Percentiles rank a stretch among this genome's conserved stretches.
phyloP scores from a whole-genome alignment of 2,329 filamentous ascomycete genomes.

The Aspergillus sp. region DNA sequence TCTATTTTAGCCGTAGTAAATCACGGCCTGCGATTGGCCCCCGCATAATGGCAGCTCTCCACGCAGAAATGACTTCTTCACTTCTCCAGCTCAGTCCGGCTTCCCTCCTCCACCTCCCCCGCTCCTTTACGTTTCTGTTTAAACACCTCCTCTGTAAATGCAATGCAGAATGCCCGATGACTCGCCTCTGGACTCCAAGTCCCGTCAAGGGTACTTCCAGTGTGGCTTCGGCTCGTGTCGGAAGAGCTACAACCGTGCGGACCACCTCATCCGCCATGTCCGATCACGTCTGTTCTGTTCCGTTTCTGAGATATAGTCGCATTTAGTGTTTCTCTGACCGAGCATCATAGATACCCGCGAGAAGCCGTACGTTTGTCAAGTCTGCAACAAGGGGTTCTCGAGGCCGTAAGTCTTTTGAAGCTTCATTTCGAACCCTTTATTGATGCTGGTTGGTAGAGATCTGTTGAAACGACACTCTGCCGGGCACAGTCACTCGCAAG shows the following conservation, averaged over 20 bases:
- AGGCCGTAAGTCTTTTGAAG: constrained; percentile 24
- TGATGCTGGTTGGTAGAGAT: constrained; percentile 31
- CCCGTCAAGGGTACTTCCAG: constrained; percentile 41
- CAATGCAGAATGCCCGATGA: constrained; percentile 8
- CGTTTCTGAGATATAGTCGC: constrained; percentile 12
- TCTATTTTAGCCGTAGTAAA: background rate
- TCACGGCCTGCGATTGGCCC: background rate
- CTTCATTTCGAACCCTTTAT: background rate
- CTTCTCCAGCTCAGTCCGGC: background rate
- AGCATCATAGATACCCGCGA: constrained; percentile 26
- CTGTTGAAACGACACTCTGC: constrained; percentile 53
- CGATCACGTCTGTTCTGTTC: constrained; percentile 43
- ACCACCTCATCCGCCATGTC: constrained; percentile 56
- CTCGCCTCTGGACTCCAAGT: constrained; percentile 9
- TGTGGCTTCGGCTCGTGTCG: constrained; percentile 55
- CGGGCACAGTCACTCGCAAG: constrained; percentile 34
- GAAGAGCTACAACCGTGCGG: constrained; percentile 53
- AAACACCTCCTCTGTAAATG: background rate
- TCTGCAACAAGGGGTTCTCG: constrained; percentile 34
- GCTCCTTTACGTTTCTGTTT: background rate
- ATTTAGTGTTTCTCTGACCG: background rate
- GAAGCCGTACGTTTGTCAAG: constrained; percentile 33
- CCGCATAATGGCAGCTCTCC: background rate
- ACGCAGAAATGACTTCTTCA: background rate
- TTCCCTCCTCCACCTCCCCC: background rate